Evolutionary conservation across 2,329 filamentous ascomycete genomes (phyloP).

Genomic region (Cercospora brassicicola): DNA sequence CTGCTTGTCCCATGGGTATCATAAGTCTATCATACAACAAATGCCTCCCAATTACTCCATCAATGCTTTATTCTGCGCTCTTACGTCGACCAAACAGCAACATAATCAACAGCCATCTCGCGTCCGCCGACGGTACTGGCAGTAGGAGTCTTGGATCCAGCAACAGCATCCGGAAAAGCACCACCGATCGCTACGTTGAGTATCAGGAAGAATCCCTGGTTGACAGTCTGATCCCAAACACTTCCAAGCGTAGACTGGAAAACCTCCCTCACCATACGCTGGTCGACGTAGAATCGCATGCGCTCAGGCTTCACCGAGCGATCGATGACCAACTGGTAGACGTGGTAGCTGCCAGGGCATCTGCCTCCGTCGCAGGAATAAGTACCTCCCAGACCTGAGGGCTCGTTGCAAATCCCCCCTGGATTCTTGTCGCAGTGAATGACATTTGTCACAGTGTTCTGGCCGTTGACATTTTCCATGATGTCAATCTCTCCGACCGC

Average conservation of each 20-base stretch:
- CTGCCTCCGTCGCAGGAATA: slow-evolving; percentile 16
- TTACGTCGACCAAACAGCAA: slow-evolving; percentile 28
- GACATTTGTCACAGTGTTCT: slow-evolving; percentile 26
- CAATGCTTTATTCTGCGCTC: neutral
- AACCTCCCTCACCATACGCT: slow-evolving; percentile 26
- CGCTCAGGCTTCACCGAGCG: slow-evolving; percentile 26
- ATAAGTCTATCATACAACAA: neutral
- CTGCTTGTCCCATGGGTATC: neutral
- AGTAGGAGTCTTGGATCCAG: slow-evolving; percentile 32
- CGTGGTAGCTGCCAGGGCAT: slow-evolving; percentile 35
- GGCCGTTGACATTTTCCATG: slow-evolving; percentile 38
- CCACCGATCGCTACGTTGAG: slow-evolving; percentile 38
- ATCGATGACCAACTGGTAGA: slow-evolving; percentile 37
- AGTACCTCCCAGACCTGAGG: slow-evolving; percentile 28
- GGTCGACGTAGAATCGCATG: slow-evolving; percentile 35
- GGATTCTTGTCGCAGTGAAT: slow-evolving; percentile 37
- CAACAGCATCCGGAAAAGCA: slow-evolving; percentile 33
- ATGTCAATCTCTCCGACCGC: slow-evolving; percentile 37
- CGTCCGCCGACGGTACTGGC: slow-evolving; percentile 21
- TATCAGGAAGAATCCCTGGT: slow-evolving; percentile 33
- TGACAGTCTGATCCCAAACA: slow-evolving; percentile 32
- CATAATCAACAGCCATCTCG: slow-evolving; percentile 30
- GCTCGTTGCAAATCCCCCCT: slow-evolving; percentile 38
- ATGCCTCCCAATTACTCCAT: neutral
- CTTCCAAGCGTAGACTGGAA: slow-evolving; percentile 27